Evolutionary conservation across 768 basidiomycete genomes (phyloP), one percentile per base, ranked within the genome.

Genomic region (Auricularia auricula-judae): DNA sequence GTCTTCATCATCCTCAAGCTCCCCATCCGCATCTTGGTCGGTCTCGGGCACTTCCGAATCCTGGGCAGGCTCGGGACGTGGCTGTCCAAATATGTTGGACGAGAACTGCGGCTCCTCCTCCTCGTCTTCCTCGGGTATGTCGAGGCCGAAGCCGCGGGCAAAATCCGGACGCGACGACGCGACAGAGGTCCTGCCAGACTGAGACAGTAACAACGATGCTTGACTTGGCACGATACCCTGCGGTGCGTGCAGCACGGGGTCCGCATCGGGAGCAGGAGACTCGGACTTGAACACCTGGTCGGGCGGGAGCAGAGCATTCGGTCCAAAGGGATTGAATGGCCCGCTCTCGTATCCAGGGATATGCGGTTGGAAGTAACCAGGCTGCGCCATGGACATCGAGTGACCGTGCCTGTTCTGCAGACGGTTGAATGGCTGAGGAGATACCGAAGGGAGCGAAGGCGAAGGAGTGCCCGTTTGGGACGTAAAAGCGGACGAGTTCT

Each of bases 41-140:
- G 70, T 73, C 21, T 68, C 73, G 36, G 69, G 70, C 33, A 71
- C 75, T 36, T 65, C 71, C n/a, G 68, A 71, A 44, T 67, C 69
- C 54, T 68, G 65, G 14, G 71, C 74, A 58, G 59, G 58, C 39
- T 64, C 56, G 23, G 42, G 47, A 10, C 21, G 59, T 54, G 56
- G 56, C 36, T 42, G 54, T 42, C 16, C 44, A 51, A 33, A 47
- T 56, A 18, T 47, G 61, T 29, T 47, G 53, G 7, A 63, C 54
- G 18, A 10, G 23, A 59, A 59, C 36, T 58, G 21, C 1, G 23
- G 23, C 10, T 23, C 60, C 51, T 82, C 82, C 63, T 67, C 72
- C 68, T 90, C 89, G 43, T 82, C 85, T 70, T 91, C 89, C 65
- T 89, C 85, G 2, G 89, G 86, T 65, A 85, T 83, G 66, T 93